Conservation (phyloP, 257 asterid genomes). For the Osmanthus fragrans region DNA sequence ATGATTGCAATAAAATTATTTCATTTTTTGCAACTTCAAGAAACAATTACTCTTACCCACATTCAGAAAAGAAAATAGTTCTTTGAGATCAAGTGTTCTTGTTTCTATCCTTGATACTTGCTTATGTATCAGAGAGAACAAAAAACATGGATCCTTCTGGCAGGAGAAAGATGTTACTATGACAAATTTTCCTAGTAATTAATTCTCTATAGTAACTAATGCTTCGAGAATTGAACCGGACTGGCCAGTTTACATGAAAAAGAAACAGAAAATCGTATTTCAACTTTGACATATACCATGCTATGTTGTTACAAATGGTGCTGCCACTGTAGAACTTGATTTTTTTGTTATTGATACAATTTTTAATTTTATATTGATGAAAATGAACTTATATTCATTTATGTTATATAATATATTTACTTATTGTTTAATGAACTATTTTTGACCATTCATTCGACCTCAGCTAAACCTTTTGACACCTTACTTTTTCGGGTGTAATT, state of each 20-base stretch:
- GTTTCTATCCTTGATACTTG: neutral
- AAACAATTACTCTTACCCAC: neutral
- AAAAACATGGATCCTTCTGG: neutral
- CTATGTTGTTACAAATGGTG: neutral
- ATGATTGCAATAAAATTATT: conserved; percentile 40
- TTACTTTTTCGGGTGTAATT: no score
- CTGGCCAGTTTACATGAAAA: neutral
- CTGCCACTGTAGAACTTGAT: neutral
- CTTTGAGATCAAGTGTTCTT: neutral
- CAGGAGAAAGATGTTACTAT: neutral
- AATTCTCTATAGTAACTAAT: neutral
- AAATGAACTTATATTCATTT: neutral
- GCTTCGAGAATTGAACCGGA: neutral
- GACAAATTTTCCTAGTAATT: neutral
- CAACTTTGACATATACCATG: neutral
- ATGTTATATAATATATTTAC: no score
- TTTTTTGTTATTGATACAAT: no score
- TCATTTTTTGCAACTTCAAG: conserved; percentile 8
- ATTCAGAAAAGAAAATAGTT: neutral
- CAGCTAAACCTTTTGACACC: no score
- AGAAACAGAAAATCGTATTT: neutral
- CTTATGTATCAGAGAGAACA: neutral
- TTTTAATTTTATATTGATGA: neutral
- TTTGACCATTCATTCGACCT: no score
- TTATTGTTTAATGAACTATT: no score